Evolutionary conservation across 805 yeast genomes (phyloP).

Genomic region (Cyberlindnera amylophila): DNA sequence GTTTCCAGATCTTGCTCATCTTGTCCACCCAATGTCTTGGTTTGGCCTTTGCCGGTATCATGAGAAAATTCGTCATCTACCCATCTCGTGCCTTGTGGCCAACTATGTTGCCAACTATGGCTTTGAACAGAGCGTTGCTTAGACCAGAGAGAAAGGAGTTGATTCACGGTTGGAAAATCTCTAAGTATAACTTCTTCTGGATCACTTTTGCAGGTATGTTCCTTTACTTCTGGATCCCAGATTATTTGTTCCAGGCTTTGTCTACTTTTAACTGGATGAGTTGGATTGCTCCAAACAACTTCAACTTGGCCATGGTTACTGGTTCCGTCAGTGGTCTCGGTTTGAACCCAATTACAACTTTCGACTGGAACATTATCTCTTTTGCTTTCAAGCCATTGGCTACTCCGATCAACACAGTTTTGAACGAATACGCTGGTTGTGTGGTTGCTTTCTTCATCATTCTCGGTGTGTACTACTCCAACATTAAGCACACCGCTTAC

Average conservation of each 20-base stretch:
- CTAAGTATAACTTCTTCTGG: constrained; percentile 34
- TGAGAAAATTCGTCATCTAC: constrained; percentile 54
- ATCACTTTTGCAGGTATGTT: constrained; percentile 33
- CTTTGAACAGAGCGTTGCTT: constrained; percentile 45
- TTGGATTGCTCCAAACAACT: constrained; percentile 52
- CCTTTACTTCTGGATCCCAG: constrained; percentile 43
- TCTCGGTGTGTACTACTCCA: constrained; percentile 37
- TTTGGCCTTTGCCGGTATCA: constrained; percentile 61
- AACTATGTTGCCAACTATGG: constrained; percentile 42
- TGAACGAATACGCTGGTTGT: constrained; percentile 34
- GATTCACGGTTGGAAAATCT: constrained; percentile 33
- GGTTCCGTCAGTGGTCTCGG: constrained; percentile 48
- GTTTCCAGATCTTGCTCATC: constrained; percentile 50
- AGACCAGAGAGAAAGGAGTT: constrained; percentile 32
- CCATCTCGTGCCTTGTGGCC: constrained; percentile 55
- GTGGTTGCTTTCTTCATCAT: constrained; percentile 31
- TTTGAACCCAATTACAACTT: constrained; percentile 47
- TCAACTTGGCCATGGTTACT: constrained; percentile 45
- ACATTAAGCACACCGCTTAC: constrained; percentile 37
- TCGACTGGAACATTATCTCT: constrained; percentile 47
- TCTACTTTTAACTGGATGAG: constrained; percentile 51
- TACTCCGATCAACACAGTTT: constrained; percentile 39
- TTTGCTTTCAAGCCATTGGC: constrained; percentile 33
- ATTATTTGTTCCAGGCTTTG: constrained; percentile 39
- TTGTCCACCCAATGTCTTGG: constrained; percentile 61